Evolutionary conservation across 2,329 filamentous ascomycete genomes (phyloP), one percentile per base, ranked within the genome.

Genomic region (Mollisia scopiformis): DNA sequence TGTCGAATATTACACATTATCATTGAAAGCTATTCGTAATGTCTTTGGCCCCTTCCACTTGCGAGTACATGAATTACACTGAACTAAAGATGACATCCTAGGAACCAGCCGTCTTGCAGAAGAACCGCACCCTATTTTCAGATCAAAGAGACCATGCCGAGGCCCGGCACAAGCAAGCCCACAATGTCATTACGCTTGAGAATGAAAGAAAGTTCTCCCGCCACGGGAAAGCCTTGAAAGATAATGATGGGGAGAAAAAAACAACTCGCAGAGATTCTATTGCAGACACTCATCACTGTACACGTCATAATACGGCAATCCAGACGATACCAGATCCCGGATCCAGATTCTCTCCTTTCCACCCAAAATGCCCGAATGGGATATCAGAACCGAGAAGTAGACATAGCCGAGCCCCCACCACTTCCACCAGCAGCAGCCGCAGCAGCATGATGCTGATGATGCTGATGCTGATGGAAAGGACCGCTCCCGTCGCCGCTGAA

Each of bases 401-500:
- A 55, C 23, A 43, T n/a, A 21, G 31, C 14, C n/a, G 51, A 13
- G n/a, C n/a, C n/a, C 51, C 28, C 51, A 11, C 37, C 16, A 19
- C 37, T 41, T 8, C 6, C 37, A 41, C 10, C 19, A 28, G 23
- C 21, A 1, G 43, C 25, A 28, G 23, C 21, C 13, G 21, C 13
- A 10, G 23, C 43, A 47, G n/a, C n/a, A n/a, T n/a, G n/a, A n/a
- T n/a, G n/a, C n/a, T n/a, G n/a, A n/a, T n/a, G n/a, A n/a, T n/a
- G n/a, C n/a, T n/a, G n/a, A n/a, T n/a, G n/a, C n/a, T n/a, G n/a
- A n/a, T 47, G 43, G 43, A 47, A 47, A 47, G 16, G 21, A 6
- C 43, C 43, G 3, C 43, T 23, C 3, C 25, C 19, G 3, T 41
- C 37, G 8, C 68, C 51, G 52, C 63, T 64, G 39, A 72, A 73